A percentile compares a stretch with the other conserved stretches of the same genome.
Conservation (phyloP, 441 rosid species). For the Capsella rubella region DNA sequence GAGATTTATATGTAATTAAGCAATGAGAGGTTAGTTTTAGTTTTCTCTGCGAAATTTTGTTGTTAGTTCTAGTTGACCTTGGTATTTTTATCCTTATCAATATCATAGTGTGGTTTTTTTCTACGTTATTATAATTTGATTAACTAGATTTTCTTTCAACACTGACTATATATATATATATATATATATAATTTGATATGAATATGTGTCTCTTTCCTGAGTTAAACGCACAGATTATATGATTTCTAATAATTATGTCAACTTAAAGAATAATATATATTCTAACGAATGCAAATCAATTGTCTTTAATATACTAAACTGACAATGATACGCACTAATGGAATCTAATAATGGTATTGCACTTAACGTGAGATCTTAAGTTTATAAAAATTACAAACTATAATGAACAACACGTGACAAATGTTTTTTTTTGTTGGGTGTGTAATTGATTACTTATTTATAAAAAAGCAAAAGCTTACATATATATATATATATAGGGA, state of each 20-base stretch:
- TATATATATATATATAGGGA: not conserved
- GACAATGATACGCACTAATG: conserved; percentile 29
- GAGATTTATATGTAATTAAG: not conserved
- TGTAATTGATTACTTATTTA: not conserved
- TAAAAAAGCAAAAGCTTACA: not conserved
- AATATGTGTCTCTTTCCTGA: conserved; percentile 31
- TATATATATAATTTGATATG: not conserved
- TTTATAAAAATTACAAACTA: not conserved
- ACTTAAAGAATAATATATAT: not conserved
- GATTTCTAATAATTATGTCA: conserved; percentile 27
- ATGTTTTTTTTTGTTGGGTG: not conserved
- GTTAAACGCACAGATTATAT: conserved; percentile 35
- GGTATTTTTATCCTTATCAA: not conserved
- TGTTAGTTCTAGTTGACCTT: not conserved
- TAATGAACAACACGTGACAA: conserved; percentile 23
- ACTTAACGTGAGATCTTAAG: not conserved
- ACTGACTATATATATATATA: not conserved
- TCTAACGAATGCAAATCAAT: conserved; percentile 5
- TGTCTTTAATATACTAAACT: conserved; percentile 18
- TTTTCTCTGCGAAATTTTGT: not conserved
- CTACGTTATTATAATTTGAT: not conserved
- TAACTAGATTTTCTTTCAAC: not conserved
- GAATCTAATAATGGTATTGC: not conserved
- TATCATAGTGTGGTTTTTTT: conserved; percentile 1
- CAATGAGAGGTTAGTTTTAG: not conserved